Base-by-base conservation (phyloP, 148 eudicot genomes). In the Gaultheria prostrata region DNA sequence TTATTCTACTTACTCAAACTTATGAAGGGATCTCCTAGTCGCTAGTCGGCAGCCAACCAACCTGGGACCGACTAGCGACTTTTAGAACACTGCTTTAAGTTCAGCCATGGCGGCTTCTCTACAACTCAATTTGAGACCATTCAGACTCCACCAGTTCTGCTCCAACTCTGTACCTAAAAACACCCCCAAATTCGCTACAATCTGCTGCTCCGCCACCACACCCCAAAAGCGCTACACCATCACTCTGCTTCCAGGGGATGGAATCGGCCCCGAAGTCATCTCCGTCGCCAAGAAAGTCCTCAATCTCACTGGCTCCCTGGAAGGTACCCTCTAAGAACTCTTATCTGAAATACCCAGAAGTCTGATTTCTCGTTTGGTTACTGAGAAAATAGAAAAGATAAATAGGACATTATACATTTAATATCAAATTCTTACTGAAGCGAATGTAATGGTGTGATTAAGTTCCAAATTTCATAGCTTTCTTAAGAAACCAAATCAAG, bases 181-280 rank as follows among this genome's bases (percentile, higher is more conserved):
- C 57, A 46, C 56, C 74, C 13, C 80, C 59, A 86, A 75, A 35
- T 71, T 35, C 26, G 30, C 72, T 45, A 39, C 76, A 2, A 82
- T 90, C 85, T 89, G 88, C 2, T 93, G 95, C 92, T 85, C 93
- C 63, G 90, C 90, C 39, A 86, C 89, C 45, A 6, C 93, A 49
- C 53, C 89, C 11, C 43, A 88, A 0, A 90, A 84, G 83, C 86
- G 92, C 82, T 96, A 94, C 93, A 73, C 73, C 84, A 86, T 96
- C 88, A 96, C 97, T 74, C 93, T 96, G 32, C 97, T 96, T 76
- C 97, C 98, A 56, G 98, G 98, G 17, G 98, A 96, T 79, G 98
- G 98, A 82, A 93, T 96, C 74, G 98, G 98, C 71, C 98, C 98
- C 43, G 98, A 96, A 86, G 93, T 94, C 80, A 84, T 96, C 77